Conservation (phyloP, 208 protist genomes). For the Crithidia mellificae region DNA sequence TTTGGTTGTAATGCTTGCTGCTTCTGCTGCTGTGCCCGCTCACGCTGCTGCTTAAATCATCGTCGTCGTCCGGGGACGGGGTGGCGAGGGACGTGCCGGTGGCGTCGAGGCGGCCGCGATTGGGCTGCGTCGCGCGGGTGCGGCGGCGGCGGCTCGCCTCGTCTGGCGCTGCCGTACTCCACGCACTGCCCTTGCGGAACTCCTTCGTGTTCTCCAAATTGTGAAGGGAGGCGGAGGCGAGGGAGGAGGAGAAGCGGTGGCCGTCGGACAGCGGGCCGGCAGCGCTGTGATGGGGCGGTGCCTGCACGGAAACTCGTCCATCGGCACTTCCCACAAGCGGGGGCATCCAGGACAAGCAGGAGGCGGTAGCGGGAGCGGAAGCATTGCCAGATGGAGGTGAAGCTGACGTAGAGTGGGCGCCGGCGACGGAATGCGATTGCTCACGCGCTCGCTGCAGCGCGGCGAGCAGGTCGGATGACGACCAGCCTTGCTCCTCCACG, state of each 20-base stretch:
- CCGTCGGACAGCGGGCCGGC: background rate
- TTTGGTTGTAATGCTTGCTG: background rate
- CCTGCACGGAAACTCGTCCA: background rate
- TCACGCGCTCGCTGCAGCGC: background rate
- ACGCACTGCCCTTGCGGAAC: background rate
- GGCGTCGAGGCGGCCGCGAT: background rate
- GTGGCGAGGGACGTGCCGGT: background rate
- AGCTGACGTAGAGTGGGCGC: no score
- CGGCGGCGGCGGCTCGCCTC: no score
- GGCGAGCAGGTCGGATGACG: background rate
- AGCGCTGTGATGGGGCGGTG: background rate
- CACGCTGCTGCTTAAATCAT: no score
- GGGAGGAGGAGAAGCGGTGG: background rate
- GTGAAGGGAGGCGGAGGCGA: background rate
- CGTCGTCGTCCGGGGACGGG: background rate
- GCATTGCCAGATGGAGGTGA: background rate
- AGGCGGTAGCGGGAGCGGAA: background rate
- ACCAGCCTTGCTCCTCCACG: constrained; percentile 6
- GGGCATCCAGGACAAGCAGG: background rate
- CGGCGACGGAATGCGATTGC: no score
- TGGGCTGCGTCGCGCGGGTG: background rate
- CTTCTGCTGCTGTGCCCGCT: background rate
- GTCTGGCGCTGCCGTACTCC: background rate
- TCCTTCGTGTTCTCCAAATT: constrained; percentile 4
- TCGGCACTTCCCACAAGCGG: background rate